Evolutionary conservation across 2,329 filamentous ascomycete species (phyloP).

Genomic region (Ilyonectria sp.): DNA sequence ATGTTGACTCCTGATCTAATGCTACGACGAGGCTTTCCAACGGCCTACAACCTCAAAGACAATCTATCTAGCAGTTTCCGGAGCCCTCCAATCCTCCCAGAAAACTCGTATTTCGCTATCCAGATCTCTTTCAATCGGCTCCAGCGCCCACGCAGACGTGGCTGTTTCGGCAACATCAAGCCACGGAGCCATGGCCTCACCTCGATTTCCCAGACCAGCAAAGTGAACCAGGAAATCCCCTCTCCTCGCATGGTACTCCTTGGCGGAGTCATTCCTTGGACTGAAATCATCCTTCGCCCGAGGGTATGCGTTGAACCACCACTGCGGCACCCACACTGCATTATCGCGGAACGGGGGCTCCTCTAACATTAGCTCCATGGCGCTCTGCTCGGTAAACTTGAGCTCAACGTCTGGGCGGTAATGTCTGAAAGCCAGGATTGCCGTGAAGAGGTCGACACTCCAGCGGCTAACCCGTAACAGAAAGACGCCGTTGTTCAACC

Average conservation of each 20-base stretch:
- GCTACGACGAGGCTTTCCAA: too few relatives aligned
- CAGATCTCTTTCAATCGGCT: too few relatives aligned
- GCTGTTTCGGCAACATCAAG: not conserved
- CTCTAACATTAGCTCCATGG: conserved; percentile 36
- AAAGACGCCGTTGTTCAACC: conserved; percentile 42
- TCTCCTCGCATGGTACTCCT: conserved; percentile 11
- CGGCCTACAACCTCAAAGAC: too few relatives aligned
- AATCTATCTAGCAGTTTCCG: too few relatives aligned
- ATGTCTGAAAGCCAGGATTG: conserved; percentile 34
- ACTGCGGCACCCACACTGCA: conserved; percentile 33
- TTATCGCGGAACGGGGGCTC: conserved; percentile 25
- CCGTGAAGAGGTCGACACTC: conserved; percentile 38
- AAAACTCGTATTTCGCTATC: too few relatives aligned
- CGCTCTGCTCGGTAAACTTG: conserved; percentile 36
- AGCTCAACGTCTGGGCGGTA: conserved; percentile 32
- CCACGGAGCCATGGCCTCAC: conserved; percentile 4
- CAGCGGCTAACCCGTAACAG: conserved; percentile 33
- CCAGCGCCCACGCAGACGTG: too few relatives aligned
- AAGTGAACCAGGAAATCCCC: conserved; percentile 42
- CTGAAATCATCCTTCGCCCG: conserved; percentile 10
- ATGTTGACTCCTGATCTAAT: too few relatives aligned
- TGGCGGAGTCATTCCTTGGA: not conserved
- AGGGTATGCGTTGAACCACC: conserved; percentile 40
- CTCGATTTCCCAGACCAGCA: conserved; percentile 26
- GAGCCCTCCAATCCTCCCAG: too few relatives aligned